phyloP scores from a whole-genome alignment of 2,329 filamentous ascomycete genomes.

The Fonsecaea multimorphosa region DNA sequence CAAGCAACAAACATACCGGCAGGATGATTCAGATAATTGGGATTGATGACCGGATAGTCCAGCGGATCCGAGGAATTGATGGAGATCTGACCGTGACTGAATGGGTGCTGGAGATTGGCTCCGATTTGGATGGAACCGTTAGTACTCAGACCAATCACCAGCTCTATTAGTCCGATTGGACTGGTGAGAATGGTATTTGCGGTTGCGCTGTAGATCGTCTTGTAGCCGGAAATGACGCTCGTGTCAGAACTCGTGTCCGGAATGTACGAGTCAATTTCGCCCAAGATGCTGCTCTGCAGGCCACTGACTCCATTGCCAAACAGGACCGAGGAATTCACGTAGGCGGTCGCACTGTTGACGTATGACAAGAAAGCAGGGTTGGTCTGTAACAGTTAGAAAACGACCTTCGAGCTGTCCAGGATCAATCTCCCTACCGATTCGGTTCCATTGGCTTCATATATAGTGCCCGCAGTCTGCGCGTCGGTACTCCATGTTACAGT shows the following conservation, averaged over 20 bases:
- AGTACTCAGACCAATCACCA: slow-evolving; percentile 41
- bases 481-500: slow-evolving; percentile 43
- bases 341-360: slow-evolving; percentile 35
- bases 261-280: slow-evolving; percentile 21
- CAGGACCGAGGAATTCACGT: slow-evolving; percentile 34
- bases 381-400: slow-evolving; percentile 25
- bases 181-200: slow-evolving; percentile 33
- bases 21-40: slow-evolving; percentile 52
- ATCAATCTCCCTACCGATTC: slow-evolving; percentile 41
- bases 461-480: slow-evolving; percentile 42
- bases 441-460: slow-evolving; percentile 41
- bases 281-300: slow-evolving; percentile 24
- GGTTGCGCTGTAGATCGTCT: slow-evolving; percentile 36
- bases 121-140: slow-evolving; percentile 34
- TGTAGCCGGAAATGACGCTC: slow-evolving; percentile 36
- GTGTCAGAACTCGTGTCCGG: slow-evolving; percentile 23
- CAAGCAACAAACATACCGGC: slow-evolving; percentile 35
- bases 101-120: slow-evolving; percentile 38
- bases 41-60: slow-evolving; percentile 50
- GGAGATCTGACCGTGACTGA: slow-evolving; percentile 37
- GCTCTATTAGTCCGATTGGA: slow-evolving; percentile 35
- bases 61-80: slow-evolving; percentile 45
- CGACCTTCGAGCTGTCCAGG: slow-evolving; percentile 15
- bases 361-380: slow-evolving; percentile 37
- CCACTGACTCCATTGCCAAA: slow-evolving; percentile 32